Conservation (phyloP, 805 yeast genomes). For the Ogataea paraovalis region DNA sequence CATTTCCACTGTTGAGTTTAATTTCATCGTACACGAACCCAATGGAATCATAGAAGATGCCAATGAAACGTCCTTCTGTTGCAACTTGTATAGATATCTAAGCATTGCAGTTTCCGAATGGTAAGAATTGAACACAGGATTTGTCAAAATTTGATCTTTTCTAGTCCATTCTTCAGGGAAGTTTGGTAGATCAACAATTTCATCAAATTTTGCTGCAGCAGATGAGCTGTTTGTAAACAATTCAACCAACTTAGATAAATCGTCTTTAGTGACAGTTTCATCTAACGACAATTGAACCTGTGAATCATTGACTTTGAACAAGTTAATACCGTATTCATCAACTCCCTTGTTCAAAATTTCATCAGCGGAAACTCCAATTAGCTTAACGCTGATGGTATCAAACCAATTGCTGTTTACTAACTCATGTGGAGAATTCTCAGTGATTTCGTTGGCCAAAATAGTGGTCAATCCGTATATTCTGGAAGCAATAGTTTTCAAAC, state of each 20-base stretch:
- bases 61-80: slow-evolving; percentile 82
- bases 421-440: slow-evolving; percentile 37
- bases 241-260: slow-evolving; percentile 52
- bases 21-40: slow-evolving; percentile 98
- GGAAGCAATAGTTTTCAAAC: slow-evolving; percentile 71
- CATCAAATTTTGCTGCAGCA: slow-evolving; percentile 14
- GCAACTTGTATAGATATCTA: slow-evolving; percentile 82
- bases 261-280: slow-evolving; percentile 71
- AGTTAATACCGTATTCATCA: slow-evolving; percentile 61
- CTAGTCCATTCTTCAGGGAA: slow-evolving; percentile 49
- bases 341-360: slow-evolving; percentile 57
- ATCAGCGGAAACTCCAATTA: slow-evolving; percentile 50
- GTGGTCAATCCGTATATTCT: slow-evolving; percentile 74
- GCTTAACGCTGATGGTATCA: slow-evolving; percentile 75
- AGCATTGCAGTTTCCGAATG: slow-evolving; percentile 95
- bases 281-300: slow-evolving; percentile 82
- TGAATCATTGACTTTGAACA: slow-evolving; percentile 60
- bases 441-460: slow-evolving; percentile 59
- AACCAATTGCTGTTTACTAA: slow-evolving; percentile 66
- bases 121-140: slow-evolving; percentile 78
- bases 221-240: slow-evolving; percentile 49
- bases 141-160: slow-evolving; percentile 56
- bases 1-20: slow-evolving; percentile 95
- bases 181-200: slow-evolving; percentile 38
- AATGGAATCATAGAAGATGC: slow-evolving; percentile 97